Conservation (phyloP, 139 green algal genomes). For the Raphidocelis subcapitata region DNA sequence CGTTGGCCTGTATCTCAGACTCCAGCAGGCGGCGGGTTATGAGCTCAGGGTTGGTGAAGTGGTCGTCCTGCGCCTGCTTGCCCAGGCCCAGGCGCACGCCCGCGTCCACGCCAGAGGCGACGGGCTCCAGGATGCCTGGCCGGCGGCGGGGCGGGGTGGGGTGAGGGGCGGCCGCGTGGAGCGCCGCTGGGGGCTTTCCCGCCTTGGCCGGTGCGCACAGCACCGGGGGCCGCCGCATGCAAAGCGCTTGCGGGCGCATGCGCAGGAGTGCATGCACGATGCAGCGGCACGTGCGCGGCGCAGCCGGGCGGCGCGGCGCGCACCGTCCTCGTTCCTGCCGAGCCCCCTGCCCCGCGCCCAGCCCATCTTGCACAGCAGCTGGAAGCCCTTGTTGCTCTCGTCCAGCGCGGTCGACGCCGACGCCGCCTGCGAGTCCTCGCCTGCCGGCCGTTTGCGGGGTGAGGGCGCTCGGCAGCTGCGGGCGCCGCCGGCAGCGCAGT, state of each 20-base stretch:
- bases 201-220: too few relatives aligned
- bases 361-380: conserved; percentile 81
- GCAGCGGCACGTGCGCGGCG: too few relatives aligned
- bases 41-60: conserved; percentile 72
- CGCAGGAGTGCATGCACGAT: too few relatives aligned
- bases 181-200: too few relatives aligned
- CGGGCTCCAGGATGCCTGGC: conserved; percentile 76
- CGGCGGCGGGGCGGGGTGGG: neutral
- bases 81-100: conserved; percentile 75
- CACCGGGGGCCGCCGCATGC: too few relatives aligned
- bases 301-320: neutral
- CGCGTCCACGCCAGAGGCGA: conserved; percentile 60
- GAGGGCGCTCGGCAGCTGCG: conserved; percentile 9
- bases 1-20: conserved; percentile 79
- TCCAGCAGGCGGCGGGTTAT: conserved; percentile 72
- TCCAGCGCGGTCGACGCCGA: conserved; percentile 1
- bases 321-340: conserved; percentile 67
- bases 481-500: neutral
- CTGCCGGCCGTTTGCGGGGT: conserved; percentile 21
- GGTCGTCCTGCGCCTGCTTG: conserved; percentile 78
- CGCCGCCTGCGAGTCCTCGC: conserved; percentile 5
- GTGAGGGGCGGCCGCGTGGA: too few relatives aligned
- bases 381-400: conserved; percentile 73
- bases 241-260: too few relatives aligned
- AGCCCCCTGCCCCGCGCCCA: conserved; percentile 78